Evolutionary conservation across 306 rosid genomes (phyloP).

Genomic region (Clitoria ternatea): DNA sequence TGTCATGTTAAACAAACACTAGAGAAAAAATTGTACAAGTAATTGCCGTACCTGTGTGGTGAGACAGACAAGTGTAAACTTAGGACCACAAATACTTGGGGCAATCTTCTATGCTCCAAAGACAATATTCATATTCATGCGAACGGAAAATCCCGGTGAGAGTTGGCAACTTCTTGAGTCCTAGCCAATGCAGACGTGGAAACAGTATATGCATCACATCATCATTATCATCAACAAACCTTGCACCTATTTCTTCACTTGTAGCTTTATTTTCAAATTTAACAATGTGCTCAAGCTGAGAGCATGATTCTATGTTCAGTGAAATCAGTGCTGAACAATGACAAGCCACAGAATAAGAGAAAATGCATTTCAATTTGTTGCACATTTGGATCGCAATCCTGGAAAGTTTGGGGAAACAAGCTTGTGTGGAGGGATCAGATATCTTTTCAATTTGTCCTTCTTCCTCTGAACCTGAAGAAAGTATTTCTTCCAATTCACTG

Average conservation of each 20-base stretch:
- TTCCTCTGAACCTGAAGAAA: background rate
- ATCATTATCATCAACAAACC: background rate
- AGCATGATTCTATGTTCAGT: background rate
- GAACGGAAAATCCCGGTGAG: background rate
- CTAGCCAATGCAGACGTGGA: background rate
- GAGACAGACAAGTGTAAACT: background rate
- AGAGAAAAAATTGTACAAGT: background rate
- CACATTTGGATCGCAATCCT: background rate
- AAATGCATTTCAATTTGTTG: background rate
- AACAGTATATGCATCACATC: background rate
- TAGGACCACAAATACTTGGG: background rate
- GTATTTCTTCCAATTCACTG: background rate
- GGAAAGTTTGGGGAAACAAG: background rate
- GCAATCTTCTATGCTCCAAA: background rate
- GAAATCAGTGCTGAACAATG: background rate
- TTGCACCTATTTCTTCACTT: background rate
- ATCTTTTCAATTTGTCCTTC: background rate
- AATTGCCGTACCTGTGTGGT: background rate
- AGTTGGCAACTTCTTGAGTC: background rate
- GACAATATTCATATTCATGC: background rate
- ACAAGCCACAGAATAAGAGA: background rate
- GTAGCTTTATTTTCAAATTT: background rate
- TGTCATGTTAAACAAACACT: background rate
- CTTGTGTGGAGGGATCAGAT: background rate
- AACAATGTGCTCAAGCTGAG: background rate